Evolutionary conservation across 768 basidiomycete species (phyloP), one percentile per base, ranked within the genome.

Genomic region (Lactifluus pinguis): DNA sequence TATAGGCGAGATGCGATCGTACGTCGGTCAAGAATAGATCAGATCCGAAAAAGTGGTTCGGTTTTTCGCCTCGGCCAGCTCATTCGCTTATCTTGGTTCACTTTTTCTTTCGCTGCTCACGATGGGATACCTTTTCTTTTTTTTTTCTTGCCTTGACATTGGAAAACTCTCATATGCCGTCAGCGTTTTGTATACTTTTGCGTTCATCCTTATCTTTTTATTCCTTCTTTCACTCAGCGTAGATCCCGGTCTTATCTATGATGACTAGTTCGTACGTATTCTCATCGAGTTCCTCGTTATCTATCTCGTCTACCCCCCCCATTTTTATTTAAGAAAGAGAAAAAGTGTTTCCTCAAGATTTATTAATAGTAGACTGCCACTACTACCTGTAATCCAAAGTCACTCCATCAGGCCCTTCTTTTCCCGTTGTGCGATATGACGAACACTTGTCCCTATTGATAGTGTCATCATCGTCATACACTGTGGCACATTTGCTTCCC

Each of bases 21-120:
- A 10, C 41, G 10, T 14, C 8, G 19, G 39, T 32, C 49, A 39
- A 13, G 49, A 55, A 36, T 25, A 34, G 54, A 61, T 51, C 54
- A 57, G 60, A 61, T 53, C 55, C 51, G 51, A 53, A 34, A 34
- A 34, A 34, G 32, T 48, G 61, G 61, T 62, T 62, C 61, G 61
- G 56, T 62, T 57, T 49, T 34, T 9, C 32, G 32, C 42, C 7
- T 32, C 49, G 41, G 49, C 49, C 44, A 36, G 55, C 44, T 38
- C 44, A 29, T 6, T 48, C 55, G 59, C 59, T 53, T 59, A 53
- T 53, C 41, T 32, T 45, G 17, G 53, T 50, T 50, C 54, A 41
- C 39, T 60, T 60, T 30, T 44, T 5, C 17, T 34, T 34, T 21
- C 25, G 39, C 29, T 25, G 25, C 25, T 25, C 1, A 25, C 15